Conservation (phyloP, 495 filamentous ascomycete species). For the Aspergillus taichungensis region DNA sequence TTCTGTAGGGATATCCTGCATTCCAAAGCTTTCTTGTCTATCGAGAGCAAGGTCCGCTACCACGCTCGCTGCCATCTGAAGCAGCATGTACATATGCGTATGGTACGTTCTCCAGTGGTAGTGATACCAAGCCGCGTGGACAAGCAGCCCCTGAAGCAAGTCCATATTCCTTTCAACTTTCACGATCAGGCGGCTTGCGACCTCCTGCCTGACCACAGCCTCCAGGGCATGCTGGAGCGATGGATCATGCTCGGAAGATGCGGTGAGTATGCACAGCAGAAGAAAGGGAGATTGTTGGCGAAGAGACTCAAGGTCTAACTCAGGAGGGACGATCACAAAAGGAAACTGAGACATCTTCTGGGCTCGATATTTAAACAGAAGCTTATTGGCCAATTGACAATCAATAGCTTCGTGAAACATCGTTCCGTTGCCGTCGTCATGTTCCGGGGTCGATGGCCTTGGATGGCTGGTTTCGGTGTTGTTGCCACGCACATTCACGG, state of each 20-base stretch:
- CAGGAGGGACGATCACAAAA: no score
- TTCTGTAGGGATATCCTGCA: no score
- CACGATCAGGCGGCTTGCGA: not conserved
- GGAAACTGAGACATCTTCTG: no score
- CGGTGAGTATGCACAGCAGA: conserved; percentile 1
- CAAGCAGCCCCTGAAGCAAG: conserved; percentile 6
- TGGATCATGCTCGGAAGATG: not conserved
- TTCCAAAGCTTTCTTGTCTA: no score
- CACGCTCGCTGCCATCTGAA: conserved; percentile 5
- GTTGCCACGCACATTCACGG: not conserved
- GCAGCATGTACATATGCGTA: conserved; percentile 2
- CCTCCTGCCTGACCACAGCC: no score
- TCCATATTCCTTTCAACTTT: conserved; percentile 3
- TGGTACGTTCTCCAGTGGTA: conserved; percentile 2
- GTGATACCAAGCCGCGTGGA: conserved; percentile 10
- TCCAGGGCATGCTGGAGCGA: not conserved
- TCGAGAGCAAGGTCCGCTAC: no score
- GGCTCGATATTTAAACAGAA: no score
- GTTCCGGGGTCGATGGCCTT: no score
- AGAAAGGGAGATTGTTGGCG: not conserved
- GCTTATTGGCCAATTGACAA: no score
- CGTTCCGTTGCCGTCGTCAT: no score
- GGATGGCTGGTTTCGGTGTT: not conserved
- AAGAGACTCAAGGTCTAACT: not conserved
- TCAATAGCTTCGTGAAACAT: no score